phyloP scores from a whole-genome alignment of 2,329 filamentous ascomycete species.

The Pestalotiopsis sp. region DNA sequence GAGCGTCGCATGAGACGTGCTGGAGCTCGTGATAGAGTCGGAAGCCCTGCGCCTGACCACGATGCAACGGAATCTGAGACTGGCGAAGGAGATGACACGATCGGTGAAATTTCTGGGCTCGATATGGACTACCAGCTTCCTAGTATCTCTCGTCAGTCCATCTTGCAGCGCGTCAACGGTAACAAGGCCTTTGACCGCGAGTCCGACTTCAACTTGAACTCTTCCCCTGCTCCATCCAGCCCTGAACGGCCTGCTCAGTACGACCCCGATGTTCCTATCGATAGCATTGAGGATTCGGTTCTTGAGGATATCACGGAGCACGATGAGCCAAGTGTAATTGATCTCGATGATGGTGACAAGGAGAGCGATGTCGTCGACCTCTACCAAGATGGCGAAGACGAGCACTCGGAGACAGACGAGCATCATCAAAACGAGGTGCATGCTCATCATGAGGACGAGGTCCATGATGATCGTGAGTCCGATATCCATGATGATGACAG shows the following conservation, averaged over 20 bases:
- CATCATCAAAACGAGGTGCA: no score
- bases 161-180: conserved; percentile 83
- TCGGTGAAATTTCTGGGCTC: conserved; percentile 63
- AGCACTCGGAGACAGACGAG: conserved; percentile 28
- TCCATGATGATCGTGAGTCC: conserved; percentile 38
- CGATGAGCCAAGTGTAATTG: conserved; percentile 62
- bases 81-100: conserved; percentile 61
- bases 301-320: conserved; percentile 53
- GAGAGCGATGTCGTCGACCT: conserved; percentile 71
- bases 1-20: conserved; percentile 71
- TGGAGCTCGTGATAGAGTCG: conserved; percentile 49
- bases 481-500: conserved; percentile 49
- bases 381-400: conserved; percentile 56
- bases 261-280: conserved; percentile 89
- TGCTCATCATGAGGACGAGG: conserved; percentile 20
- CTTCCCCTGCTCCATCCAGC: conserved; percentile 60
- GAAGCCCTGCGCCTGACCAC: conserved; percentile 48
- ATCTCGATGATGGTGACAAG: conserved; percentile 67
- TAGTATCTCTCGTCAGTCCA: conserved; percentile 91
- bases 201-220: conserved; percentile 67
- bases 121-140: conserved; percentile 68
- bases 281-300: conserved; percentile 76
- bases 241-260: conserved; percentile 63
- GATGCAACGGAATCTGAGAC: conserved; percentile 32
- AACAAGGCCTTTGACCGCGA: conserved; percentile 57